Conservation (phyloP, 2,329 filamentous ascomycete genomes). For the Paecilomyces fulvus region DNA sequence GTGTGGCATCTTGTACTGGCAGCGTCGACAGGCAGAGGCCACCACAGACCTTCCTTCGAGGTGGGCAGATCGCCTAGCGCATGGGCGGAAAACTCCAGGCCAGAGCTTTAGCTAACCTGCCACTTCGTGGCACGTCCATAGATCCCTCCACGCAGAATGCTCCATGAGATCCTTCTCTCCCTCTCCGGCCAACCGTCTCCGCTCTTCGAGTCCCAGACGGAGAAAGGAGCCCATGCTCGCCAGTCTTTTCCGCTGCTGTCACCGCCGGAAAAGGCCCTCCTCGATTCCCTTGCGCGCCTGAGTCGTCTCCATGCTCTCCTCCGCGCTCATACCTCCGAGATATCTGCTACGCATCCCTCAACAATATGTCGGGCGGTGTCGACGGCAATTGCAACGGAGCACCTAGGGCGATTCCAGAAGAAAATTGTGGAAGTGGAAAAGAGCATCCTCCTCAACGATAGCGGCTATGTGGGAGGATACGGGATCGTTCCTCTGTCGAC, state of each 20-base stretch:
- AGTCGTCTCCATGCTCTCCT: constrained; percentile 70
- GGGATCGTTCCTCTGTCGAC: constrained; percentile 86
- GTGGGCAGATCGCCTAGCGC: constrained; percentile 9
- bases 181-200: constrained; percentile 90
- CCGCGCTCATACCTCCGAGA: constrained; percentile 55
- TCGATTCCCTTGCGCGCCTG: constrained; percentile 67
- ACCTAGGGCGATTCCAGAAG: constrained; percentile 71
- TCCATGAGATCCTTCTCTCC: constrained; percentile 96
- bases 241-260: constrained; percentile 49
- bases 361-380: constrained; percentile 82
- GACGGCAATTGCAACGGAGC: constrained; percentile 62
- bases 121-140: constrained; percentile 3
- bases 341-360: constrained; percentile 64
- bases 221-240: constrained; percentile 43
- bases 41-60: constrained; percentile 17
- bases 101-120: constrained; percentile 1
- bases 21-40: constrained; percentile 20
- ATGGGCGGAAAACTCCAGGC: not conserved
- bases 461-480: constrained; percentile 77
- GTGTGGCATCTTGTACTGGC: constrained; percentile 35
- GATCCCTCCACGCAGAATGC: constrained; percentile 52
- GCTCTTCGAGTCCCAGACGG: constrained; percentile 56
- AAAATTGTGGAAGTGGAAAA: constrained; percentile 80
- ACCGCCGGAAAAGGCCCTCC: constrained; percentile 72
- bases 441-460: constrained; percentile 65